Conservation (phyloP, 1,284 basidiomycete genomes). For the Leccinum subspadiceum region DNA sequence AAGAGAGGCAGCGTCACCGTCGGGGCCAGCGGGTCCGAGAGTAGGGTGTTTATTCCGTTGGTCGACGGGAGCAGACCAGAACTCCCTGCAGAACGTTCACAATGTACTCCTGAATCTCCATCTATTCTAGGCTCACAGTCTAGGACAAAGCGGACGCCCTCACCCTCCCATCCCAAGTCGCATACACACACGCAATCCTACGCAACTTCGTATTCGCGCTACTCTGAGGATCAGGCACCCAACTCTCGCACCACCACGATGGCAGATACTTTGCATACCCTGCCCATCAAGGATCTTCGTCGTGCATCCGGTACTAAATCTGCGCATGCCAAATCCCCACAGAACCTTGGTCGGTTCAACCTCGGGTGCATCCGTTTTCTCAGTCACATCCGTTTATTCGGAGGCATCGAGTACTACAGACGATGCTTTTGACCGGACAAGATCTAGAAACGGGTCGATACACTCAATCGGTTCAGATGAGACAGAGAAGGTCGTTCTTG, state of each 20-base stretch:
- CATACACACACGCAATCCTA: slow-evolving; percentile 18
- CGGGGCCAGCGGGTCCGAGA: slow-evolving; percentile 3
- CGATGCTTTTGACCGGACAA: slow-evolving; percentile 2
- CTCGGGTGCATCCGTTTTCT: slow-evolving; percentile 29
- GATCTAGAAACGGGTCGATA: slow-evolving; percentile 18
- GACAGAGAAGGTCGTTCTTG: slow-evolving; percentile 21
- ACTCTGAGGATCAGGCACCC: slow-evolving; percentile 14
- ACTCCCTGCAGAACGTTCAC: not conserved
- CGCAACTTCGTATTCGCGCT: slow-evolving; percentile 16
- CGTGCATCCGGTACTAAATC: not conserved
- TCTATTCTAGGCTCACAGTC: slow-evolving; percentile 19
- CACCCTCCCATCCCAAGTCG: slow-evolving; percentile 15
- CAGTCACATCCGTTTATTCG: slow-evolving; percentile 27
- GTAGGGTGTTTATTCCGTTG: slow-evolving; percentile 19
- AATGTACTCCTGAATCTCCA: slow-evolving; percentile 20
- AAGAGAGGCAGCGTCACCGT: slow-evolving; percentile 45
- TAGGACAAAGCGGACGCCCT: slow-evolving; percentile 20
- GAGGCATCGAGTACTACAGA: slow-evolving; percentile 30
- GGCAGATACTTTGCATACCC: not conserved
- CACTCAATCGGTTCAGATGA: slow-evolving; percentile 14
- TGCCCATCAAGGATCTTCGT: not conserved
- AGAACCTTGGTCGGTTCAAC: slow-evolving; percentile 21
- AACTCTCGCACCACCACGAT: slow-evolving; percentile 10
- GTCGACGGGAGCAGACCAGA: slow-evolving; percentile 9
- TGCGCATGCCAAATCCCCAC: slow-evolving; percentile 20